phyloP scores from a whole-genome alignment of 2,329 filamentous ascomycete species.

The Mycocentrospora acerina region DNA sequence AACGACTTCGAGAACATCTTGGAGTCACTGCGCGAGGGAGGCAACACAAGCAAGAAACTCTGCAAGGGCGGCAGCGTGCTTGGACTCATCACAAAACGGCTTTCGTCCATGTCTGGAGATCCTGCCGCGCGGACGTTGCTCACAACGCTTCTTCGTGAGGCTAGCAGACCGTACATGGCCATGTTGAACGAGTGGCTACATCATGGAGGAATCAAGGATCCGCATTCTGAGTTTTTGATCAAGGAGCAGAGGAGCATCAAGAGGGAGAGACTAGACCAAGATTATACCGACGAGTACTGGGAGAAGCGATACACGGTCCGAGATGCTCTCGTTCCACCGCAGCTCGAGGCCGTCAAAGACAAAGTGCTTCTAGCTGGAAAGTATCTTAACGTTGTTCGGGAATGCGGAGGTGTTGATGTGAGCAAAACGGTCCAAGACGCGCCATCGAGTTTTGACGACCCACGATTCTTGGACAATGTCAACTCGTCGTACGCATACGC shows the following conservation, averaged over 20 bases:
- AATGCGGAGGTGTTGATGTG: conserved; percentile 94
- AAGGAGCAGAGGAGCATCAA: conserved; percentile 96
- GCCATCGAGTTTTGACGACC: conserved; percentile 90
- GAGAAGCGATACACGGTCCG: conserved; percentile 95
- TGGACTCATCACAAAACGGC: conserved; percentile 77
- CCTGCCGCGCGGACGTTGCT: conserved; percentile 81
- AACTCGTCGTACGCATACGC: conserved; percentile 93
- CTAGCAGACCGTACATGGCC: conserved; percentile 91
- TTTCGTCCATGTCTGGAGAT: conserved; percentile 91
- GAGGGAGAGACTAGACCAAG: conserved; percentile 85
- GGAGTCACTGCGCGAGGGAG: conserved; percentile 83
- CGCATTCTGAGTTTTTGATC: conserved; percentile 89
- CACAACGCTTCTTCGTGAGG: conserved; percentile 79
- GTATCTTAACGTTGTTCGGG: conserved; percentile 95
- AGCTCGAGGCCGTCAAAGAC: conserved; percentile 86
- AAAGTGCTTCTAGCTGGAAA: conserved; percentile 95
- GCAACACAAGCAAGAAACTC: conserved; percentile 83
- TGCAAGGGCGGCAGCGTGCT: conserved; percentile 98
- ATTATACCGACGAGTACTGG: conserved; percentile 99
- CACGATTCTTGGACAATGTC: conserved; percentile 89
- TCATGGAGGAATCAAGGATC: conserved; percentile 91
- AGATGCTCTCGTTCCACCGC: conserved; percentile 86
- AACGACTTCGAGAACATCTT: conserved; percentile 92
- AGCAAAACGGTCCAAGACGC: conserved; percentile 85
- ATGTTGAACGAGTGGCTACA: conserved; percentile 99